phyloP scores from a whole-genome alignment of 306 rosid species.

The Comarum palustre region DNA sequence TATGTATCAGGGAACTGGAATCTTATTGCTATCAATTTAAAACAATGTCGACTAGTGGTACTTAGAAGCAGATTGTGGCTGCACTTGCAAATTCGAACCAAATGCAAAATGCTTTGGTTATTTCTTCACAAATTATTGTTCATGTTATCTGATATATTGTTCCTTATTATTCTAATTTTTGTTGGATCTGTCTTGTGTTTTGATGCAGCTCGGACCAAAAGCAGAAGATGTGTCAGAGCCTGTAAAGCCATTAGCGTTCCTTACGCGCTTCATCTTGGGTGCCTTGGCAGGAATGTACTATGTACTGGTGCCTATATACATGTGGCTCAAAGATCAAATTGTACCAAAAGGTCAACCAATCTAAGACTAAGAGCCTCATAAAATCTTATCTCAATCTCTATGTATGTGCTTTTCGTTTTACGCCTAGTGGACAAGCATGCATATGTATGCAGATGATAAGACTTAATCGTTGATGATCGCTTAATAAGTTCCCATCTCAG shows the following conservation, averaged over 20 bases:
- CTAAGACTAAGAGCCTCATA: constrained; percentile 40
- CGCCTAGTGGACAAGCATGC: neutral
- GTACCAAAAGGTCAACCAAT: constrained; percentile 87
- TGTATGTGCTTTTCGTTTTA: neutral
- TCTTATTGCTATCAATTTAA: neutral
- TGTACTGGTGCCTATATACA: constrained; percentile 76
- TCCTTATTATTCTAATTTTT: neutral
- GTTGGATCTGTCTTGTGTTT: constrained; percentile 7
- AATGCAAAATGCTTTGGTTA: neutral
- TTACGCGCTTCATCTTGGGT: constrained; percentile 64
- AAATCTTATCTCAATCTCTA: neutral
- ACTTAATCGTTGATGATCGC: neutral
- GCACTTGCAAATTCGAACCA: neutral
- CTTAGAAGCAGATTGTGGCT: neutral
- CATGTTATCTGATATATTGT: neutral
- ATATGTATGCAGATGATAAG: neutral
- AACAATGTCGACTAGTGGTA: neutral
- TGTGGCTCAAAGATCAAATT: constrained; percentile 88
- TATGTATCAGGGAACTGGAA: neutral
- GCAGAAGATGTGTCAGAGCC: constrained; percentile 74
- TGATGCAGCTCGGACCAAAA: constrained; percentile 94
- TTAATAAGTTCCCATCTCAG: neutral
- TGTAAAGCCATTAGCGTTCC: constrained; percentile 49
- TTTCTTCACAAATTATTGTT: neutral
- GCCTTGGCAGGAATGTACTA: constrained; percentile 76